These are phyloP conservation scores for Tritrichomonas foetus DNA, from an alignment of 208 protist species.

Conservation along the genomic window DNA sequence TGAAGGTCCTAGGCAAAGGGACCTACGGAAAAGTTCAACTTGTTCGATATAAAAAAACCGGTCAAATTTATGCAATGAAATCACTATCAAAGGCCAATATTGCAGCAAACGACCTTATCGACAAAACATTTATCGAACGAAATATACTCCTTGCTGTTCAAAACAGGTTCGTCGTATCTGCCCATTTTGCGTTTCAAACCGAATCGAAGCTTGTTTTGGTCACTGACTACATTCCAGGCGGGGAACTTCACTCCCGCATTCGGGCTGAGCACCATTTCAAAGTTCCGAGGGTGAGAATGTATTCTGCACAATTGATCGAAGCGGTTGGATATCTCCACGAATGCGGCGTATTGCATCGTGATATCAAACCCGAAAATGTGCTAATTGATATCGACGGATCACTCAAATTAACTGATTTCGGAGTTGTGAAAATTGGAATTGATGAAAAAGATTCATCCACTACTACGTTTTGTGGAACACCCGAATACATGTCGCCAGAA, in stretches of 20 bases:
- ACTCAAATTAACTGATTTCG: not conserved
- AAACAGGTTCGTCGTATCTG: not conserved
- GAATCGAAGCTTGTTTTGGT: conserved; percentile 62
- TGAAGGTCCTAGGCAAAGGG: conserved; percentile 66
- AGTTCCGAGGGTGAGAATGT: conserved; percentile 46
- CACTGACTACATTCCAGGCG: conserved; percentile 62
- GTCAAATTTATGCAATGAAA: conserved; percentile 66
- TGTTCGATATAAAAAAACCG: conserved; percentile 58
- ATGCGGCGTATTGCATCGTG: not conserved
- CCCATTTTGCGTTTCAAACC: conserved; percentile 58
- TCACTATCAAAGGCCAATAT: not conserved
- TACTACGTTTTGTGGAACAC: conserved; percentile 66
- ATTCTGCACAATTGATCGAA: conserved; percentile 44
- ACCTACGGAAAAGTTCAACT: conserved; percentile 64
- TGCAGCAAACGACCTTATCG: not conserved
- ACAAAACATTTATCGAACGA: not conserved
- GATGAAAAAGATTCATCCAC: conserved; percentile 35
- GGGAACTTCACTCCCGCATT: conserved; percentile 62
- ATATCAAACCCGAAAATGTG: conserved; percentile 3
- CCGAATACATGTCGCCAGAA: conserved; percentile 64
- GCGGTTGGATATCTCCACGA: not conserved
- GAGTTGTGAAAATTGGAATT: conserved; percentile 59
- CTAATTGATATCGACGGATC: not conserved
- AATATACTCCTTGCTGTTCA: not conserved
- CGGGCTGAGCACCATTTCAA: conserved; percentile 29